Evolutionary conservation across 345 rosid genomes (phyloP).

Genomic region (Sonneratia caseolaris): DNA sequence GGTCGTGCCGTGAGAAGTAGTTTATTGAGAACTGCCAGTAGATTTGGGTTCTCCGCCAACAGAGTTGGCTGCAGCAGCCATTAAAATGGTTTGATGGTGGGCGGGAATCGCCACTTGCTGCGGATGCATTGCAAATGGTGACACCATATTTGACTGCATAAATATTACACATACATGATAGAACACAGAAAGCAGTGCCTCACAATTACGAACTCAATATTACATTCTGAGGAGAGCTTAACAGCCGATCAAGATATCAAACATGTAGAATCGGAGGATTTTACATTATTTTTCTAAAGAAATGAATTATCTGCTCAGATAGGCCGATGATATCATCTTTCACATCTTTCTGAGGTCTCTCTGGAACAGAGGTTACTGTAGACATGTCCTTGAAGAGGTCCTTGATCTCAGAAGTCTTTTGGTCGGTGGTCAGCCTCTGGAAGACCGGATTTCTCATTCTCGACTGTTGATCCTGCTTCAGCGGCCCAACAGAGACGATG

Average conservation of each 20-base stretch:
- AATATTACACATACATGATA: not conserved
- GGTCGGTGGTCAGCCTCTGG: slow-evolving; percentile 32
- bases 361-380: slow-evolving; percentile 27
- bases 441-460: slow-evolving; percentile 29
- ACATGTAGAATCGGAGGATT: not conserved
- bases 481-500: slow-evolving; percentile 39
- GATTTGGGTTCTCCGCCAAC: too few relatives aligned
- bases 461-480: slow-evolving; percentile 41
- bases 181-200: not conserved
- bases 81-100: slow-evolving; percentile 76
- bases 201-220: not conserved
- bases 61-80: slow-evolving; percentile 42
- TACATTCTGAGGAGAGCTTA: not conserved
- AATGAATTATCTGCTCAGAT: slow-evolving; percentile 72
- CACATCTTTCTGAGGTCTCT: slow-evolving; percentile 65
- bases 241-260: not conserved
- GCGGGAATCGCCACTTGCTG: slow-evolving; percentile 85
- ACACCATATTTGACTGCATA: slow-evolving; percentile 78
- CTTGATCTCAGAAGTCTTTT: slow-evolving; percentile 41
- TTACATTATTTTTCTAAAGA: not conserved
- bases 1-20: too few relatives aligned
- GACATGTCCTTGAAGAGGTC: slow-evolving; percentile 66
- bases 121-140: slow-evolving; percentile 90
- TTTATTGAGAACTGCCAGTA: too few relatives aligned
- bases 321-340: slow-evolving; percentile 95